Percentiles rank a stretch among this genome's conserved stretches.
Conservation (phyloP, 768 basidiomycete genomes). For the Mycena maculata region DNA sequence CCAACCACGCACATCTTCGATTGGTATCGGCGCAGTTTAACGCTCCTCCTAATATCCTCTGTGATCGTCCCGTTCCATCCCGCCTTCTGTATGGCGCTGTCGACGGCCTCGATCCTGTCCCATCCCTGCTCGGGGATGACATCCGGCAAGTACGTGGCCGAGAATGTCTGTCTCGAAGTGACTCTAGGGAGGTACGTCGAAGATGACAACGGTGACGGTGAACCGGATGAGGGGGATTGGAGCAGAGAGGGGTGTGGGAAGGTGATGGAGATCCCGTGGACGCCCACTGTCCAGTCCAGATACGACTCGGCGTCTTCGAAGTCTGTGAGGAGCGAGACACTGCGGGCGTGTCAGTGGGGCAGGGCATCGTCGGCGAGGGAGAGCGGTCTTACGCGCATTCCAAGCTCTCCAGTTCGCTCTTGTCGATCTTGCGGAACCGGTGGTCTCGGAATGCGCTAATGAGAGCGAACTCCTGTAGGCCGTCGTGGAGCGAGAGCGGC, state of each 20-base stretch:
- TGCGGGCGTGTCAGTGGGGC: slow-evolving; percentile 44
- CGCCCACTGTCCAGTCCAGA: slow-evolving; percentile 93
- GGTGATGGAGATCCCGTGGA: slow-evolving; percentile 91
- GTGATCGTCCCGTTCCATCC: slow-evolving; percentile 88
- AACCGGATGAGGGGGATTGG: slow-evolving; percentile 61
- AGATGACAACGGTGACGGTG: slow-evolving; percentile 80
- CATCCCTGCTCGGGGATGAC: slow-evolving; percentile 95
- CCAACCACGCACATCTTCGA: slow-evolving; percentile 72
- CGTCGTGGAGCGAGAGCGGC: slow-evolving; percentile 75
- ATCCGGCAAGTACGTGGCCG: slow-evolving; percentile 93
- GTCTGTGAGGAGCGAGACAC: slow-evolving; percentile 92
- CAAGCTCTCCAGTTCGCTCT: slow-evolving; percentile 79
- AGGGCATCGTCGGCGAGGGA: slow-evolving; percentile 9
- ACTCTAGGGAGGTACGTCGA: slow-evolving; percentile 64
- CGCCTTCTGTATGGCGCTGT: slow-evolving; percentile 93
- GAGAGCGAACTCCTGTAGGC: slow-evolving; percentile 90
- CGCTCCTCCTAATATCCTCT: slow-evolving; percentile 81
- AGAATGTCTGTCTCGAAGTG: slow-evolving; percentile 69
- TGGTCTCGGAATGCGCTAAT: slow-evolving; percentile 91
- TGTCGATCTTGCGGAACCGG: slow-evolving; percentile 84
- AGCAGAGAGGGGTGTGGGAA: slow-evolving; percentile 84
- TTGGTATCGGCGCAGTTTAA: slow-evolving; percentile 86
- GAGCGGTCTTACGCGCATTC: slow-evolving; percentile 88
- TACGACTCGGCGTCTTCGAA: slow-evolving; percentile 88
- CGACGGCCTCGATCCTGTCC: slow-evolving; percentile 89